Evolutionary conservation across 768 basidiomycete genomes (phyloP).

Genomic region (Calocera cornea): DNA sequence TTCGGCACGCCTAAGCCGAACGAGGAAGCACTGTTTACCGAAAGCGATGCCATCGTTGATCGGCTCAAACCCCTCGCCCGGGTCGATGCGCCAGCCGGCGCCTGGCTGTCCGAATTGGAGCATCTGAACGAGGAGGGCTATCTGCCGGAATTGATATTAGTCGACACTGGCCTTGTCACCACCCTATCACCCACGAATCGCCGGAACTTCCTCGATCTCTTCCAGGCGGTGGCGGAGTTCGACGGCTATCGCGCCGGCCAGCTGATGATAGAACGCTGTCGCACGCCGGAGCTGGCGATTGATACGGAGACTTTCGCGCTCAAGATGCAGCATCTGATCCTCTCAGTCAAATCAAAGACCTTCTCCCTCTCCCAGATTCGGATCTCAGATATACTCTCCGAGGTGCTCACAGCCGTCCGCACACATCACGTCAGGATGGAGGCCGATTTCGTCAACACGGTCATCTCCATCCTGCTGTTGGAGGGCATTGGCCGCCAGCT

Average conservation of each 20-base stretch:
- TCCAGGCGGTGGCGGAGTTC: conserved; percentile 89
- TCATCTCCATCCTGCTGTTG: conserved; percentile 80
- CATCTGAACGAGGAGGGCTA: conserved; percentile 56
- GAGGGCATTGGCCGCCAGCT: conserved; percentile 93
- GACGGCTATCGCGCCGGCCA: conserved; percentile 92
- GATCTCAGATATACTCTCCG: conserved; percentile 82
- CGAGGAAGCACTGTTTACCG: conserved; percentile 15
- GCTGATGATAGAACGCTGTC: conserved; percentile 91
- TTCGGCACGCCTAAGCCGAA: conserved; percentile 30
- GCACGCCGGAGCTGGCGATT: conserved; percentile 75
- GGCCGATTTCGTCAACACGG: conserved; percentile 96
- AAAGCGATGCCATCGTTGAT: conserved; percentile 42
- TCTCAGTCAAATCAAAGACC: conserved; percentile 88
- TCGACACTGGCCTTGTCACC: conserved; percentile 91
- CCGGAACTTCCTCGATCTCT: conserved; percentile 89
- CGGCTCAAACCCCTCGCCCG: conserved; percentile 45
- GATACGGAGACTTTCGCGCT: conserved; percentile 92
- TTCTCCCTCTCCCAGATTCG: conserved; percentile 95
- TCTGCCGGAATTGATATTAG: conserved; percentile 86
- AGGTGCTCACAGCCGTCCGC: conserved; percentile 75
- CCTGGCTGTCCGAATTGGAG: conserved; percentile 61
- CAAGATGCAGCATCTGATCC: conserved; percentile 92
- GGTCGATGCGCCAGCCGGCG: conserved; percentile 25
- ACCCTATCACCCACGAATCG: conserved; percentile 72
- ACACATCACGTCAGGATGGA: conserved; percentile 97